Percentiles rank a stretch among this genome's conserved stretches.
These are phyloP conservation scores for Globisporangium uncinulatum DNA, from an alignment of 352 stramenopile genomes.

Conservation along the genomic window DNA sequence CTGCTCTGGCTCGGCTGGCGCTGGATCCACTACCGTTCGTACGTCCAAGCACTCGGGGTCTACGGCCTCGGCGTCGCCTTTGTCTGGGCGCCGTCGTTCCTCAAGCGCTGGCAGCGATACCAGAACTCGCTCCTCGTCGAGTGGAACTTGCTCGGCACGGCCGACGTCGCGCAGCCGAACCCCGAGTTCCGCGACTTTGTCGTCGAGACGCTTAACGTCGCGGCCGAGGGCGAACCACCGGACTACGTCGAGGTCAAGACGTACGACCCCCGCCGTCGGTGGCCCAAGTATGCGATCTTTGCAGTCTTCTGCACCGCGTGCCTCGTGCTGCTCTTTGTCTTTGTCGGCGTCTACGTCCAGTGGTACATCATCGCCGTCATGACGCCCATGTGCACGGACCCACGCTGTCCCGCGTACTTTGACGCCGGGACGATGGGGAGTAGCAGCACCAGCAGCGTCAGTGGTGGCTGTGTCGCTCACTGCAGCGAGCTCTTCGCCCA, in stretches of 20 bases:
- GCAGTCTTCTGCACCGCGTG: constrained; percentile 39
- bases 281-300: constrained; percentile 55
- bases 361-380: constrained; percentile 72
- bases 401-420: constrained; percentile 39
- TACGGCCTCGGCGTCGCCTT: constrained; percentile 47
- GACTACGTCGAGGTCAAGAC: constrained; percentile 59
- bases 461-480: constrained; percentile 30
- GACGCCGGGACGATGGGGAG: constrained; percentile 2
- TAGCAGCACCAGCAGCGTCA: background rate
- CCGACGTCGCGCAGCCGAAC: constrained; percentile 44
- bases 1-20: constrained; percentile 53
- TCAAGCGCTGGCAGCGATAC: constrained; percentile 58
- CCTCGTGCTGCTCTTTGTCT: constrained; percentile 45
- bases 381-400: constrained; percentile 57
- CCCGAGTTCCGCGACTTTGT: constrained; percentile 44
- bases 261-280: constrained; percentile 44
- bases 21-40: constrained; percentile 49
- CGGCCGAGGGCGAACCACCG: constrained; percentile 39
- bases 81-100: constrained; percentile 46
- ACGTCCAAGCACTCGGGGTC: constrained; percentile 41
- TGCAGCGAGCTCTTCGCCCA: constrained; percentile 43
- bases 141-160: constrained; percentile 52
- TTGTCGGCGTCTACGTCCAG: constrained; percentile 56
- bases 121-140: constrained; percentile 59
- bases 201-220: constrained; percentile 59